Evolutionary conservation across 352 stramenopile genomes (phyloP), one percentile per base, ranked within the genome.

Genomic region (Pythium aphanidermatum): DNA sequence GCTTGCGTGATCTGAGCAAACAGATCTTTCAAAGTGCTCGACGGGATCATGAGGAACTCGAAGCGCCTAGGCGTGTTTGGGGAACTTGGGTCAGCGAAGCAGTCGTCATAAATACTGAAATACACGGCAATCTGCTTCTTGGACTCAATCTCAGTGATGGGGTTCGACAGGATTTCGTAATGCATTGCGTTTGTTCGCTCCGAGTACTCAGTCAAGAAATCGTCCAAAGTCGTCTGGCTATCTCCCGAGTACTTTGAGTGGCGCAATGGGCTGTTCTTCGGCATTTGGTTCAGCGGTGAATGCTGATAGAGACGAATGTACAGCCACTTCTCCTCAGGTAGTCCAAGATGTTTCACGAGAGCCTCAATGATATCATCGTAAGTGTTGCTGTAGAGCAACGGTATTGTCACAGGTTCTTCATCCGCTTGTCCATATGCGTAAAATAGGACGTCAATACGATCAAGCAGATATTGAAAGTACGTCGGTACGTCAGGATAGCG

Each of bases 81-180:
- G 1, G 63, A 52, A n/a, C 44, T 58, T 2, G 59, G 55, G 7
- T 80, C 65, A 2, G 72, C 63, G 37, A 92, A 90, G 20, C 63
- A 77, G 16, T 70, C 68, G 46, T 87, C 83, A 57, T 91, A 90
- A 31, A 82, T 70, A 50, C 80, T 91, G 19, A 89, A 57, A 46
- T 86, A 76, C 17, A 94, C 70, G 3, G 69, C 14, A 11, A 92
- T 55, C 48, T 90, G 73, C 45, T 87, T 90, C 62, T 92, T 92
- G 1, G 76, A 74, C 51, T 95, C 83, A 36, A 95, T 81, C 47
- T 92, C 78, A 1, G 77, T 88, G 61, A 95, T 92, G 8, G 78
- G 72, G 32, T 87, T 62, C 8, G 59, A 43, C 3, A 92, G 53
- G 9, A 89, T 44, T 54, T 92, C 83, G 41, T 81, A 89, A 46